Percentiles rank a stretch among this genome's conserved stretches.
Evolutionary conservation across 2,329 filamentous ascomycete species (phyloP).

Genomic region (Neospermospora avenae): DNA sequence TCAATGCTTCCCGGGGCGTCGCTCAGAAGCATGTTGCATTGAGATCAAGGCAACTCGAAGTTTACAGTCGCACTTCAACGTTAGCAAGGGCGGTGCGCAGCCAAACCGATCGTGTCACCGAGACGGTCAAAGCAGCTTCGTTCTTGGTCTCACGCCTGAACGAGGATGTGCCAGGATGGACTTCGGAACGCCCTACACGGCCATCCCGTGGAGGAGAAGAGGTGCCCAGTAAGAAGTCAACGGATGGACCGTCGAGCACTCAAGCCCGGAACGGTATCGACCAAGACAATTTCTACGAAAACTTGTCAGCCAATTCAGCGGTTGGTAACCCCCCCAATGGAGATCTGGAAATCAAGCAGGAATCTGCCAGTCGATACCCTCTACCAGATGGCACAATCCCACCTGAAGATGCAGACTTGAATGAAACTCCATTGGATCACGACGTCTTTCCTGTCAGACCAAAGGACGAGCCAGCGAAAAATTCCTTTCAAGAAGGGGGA

Average conservation of each 20-base stretch:
- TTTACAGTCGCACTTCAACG: constrained; percentile 62
- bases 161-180: constrained; percentile 39
- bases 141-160: constrained; percentile 56
- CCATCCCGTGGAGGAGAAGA: constrained; percentile 12
- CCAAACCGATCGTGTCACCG: constrained; percentile 58
- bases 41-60: constrained; percentile 55
- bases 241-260: constrained; percentile 26
- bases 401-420: constrained; percentile 31
- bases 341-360: constrained; percentile 44
- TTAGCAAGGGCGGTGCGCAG: constrained; percentile 59
- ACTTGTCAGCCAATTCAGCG: constrained; percentile 40
- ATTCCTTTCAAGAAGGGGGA: constrained; percentile 33
- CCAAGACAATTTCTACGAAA: constrained; percentile 50
- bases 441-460: constrained; percentile 36
- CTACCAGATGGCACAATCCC: constrained; percentile 51
- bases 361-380: constrained; percentile 41
- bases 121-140: constrained; percentile 58
- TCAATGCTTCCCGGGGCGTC: constrained; percentile 66
- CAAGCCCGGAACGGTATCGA: constrained; percentile 38
- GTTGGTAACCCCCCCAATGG: constrained; percentile 37
- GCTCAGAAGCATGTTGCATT: constrained; percentile 61
- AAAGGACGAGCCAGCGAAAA: constrained; percentile 36
- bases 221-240: constrained; percentile 31
- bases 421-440: constrained; percentile 29
- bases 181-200: constrained; percentile 21